Evolutionary conservation across 306 rosid species (phyloP), one percentile per base, ranked within the genome.

Genomic region (Luffa aegyptiaca): DNA sequence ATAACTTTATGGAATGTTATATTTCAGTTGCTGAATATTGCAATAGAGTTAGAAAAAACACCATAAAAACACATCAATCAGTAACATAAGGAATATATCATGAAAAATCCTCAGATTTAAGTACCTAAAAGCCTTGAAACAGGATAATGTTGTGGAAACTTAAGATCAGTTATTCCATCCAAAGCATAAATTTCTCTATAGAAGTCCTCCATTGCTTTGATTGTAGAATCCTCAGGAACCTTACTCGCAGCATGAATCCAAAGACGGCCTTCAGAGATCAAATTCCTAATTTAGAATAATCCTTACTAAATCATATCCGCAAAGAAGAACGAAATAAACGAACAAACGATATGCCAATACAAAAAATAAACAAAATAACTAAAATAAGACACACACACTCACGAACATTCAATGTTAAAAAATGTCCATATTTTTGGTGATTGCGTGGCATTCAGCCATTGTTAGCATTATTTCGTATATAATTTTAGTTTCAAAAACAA

Each of bases 161-260:
- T 81, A 33, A 95, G 80, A 82, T 95, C 89, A 51, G 88, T 83
- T 58, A 93, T 75, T 76, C 97, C 99, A 86, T 95, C 75, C 72
- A 90, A 85, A 2, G 93, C 94, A 85, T 93, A 91, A 79, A 93
- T 84, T 81, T 95, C 97, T 77, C 90, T 70, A 85, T 93, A 93
- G 69, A 95, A 95, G 17, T 83, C 86, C 80, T 93, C 99, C 99
- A 93, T 91, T 71, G 99, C 98, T 82, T 89, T 89, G 84, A 95
- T 90, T 10, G 99, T 95, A 16, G 94, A 86, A 45, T 91, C 97
- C 5, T 93, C 98, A 0, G 98, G 98, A 77, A 93, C 99, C 84
- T 93, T 93, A 86, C 98, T 76, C 1, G 98, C 97, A 39, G 98
- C 99, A 80, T 93, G 99, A 90, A 95, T 93, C 99, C 98, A 93